These are phyloP conservation scores for Calendula officinalis DNA, from an alignment of 129 eudicot species.

Conservation along the genomic window DNA sequence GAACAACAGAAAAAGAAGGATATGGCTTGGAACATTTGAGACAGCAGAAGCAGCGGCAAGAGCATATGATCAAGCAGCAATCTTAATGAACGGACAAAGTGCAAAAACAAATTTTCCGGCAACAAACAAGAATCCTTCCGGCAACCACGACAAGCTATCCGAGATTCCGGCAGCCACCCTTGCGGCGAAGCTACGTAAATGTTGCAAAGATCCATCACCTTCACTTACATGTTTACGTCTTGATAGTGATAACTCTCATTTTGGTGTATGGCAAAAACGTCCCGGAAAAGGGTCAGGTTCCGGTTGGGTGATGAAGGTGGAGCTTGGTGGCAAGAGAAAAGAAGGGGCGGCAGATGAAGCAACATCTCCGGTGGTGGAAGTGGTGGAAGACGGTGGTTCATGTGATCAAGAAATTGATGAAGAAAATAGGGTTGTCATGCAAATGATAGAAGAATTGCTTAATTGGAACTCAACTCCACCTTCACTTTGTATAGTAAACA, in stretches of 20 bases:
- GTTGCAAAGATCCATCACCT: constrained; percentile 67
- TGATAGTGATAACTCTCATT: constrained; percentile 59
- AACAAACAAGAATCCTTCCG: constrained; percentile 16
- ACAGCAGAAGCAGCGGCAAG: constrained; percentile 80
- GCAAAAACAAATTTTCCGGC: constrained; percentile 77
- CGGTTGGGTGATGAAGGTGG: constrained; percentile 71
- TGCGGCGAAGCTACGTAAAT: constrained; percentile 57
- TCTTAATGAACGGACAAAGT: constrained; percentile 65
- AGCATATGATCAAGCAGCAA: constrained; percentile 76
- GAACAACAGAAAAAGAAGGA: constrained; percentile 55
- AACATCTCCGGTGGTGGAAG: not conserved
- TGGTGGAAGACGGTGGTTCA: constrained; percentile 16
- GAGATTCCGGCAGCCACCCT: constrained; percentile 44
- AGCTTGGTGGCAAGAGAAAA: constrained; percentile 44
- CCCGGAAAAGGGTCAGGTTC: constrained; percentile 59
- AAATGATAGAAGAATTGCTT: constrained; percentile 54
- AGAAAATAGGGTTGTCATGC: constrained; percentile 44
- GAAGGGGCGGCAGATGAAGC: constrained; percentile 14
- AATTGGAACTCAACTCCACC: constrained; percentile 50
- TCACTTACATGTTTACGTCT: constrained; percentile 70
- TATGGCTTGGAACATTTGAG: constrained; percentile 84
- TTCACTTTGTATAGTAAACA: constrained; percentile 33
- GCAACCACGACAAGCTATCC: constrained; percentile 9
- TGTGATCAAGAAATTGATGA: constrained; percentile 36
- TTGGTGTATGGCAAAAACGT: constrained; percentile 88